Evolutionary conservation across 305 asterid genomes (phyloP).

Genomic region (Andrographis paniculata): DNA sequence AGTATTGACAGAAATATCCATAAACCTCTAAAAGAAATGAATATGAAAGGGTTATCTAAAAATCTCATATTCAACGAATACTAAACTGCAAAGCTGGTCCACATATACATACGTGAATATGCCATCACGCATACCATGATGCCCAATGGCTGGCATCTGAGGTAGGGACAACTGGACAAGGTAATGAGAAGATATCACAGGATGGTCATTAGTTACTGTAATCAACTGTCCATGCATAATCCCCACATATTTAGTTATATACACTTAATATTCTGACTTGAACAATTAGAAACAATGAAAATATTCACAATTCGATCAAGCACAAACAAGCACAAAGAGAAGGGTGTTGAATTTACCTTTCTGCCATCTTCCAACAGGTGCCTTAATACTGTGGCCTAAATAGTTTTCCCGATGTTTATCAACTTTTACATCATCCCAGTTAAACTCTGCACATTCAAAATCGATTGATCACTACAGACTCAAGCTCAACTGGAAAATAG

Average conservation of each 20-base stretch:
- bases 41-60: too few species aligned
- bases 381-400: constrained; percentile 92
- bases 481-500: not conserved
- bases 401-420: constrained; percentile 94
- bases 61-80: too few species aligned
- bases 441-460: constrained; percentile 56
- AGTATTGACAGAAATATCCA: too few species aligned
- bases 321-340: not conserved
- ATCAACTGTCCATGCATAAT: not conserved
- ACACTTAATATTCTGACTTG: not conserved
- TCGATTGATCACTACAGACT: not conserved
- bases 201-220: too few species aligned
- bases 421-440: constrained; percentile 95
- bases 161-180: too few species aligned
- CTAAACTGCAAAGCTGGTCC: too few species aligned
- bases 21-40: too few species aligned
- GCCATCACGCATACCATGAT: too few species aligned
- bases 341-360: constrained; percentile 45
- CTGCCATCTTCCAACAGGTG: constrained; percentile 99
- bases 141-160: too few species aligned
- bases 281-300: not conserved
- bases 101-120: too few species aligned
- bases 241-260: not conserved
- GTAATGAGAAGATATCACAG: too few species aligned
- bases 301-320: not conserved